These are phyloP conservation scores for Zasmidium citrigriseum DNA, from an alignment of 2,329 filamentous ascomycete genomes.

Conservation along the genomic window DNA sequence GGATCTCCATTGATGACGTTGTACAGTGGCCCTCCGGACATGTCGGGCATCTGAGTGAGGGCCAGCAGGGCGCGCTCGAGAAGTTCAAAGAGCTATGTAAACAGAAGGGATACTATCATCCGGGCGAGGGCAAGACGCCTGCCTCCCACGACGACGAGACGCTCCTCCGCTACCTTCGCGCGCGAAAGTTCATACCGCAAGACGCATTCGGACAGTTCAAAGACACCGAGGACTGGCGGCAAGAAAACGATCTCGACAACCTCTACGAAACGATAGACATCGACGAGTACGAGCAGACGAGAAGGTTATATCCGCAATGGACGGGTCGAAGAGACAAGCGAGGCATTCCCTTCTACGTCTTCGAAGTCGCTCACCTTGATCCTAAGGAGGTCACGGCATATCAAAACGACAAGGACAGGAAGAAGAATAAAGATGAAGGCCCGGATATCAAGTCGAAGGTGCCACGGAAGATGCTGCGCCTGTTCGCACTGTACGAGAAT, in stretches of 20 bases:
- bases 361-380: constrained; percentile 81
- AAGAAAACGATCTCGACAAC: constrained; percentile 72
- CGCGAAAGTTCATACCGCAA: constrained; percentile 74
- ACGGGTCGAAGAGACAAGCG: constrained; percentile 86
- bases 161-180: constrained; percentile 80
- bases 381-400: constrained; percentile 78
- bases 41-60: constrained; percentile 70
- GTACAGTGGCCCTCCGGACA: constrained; percentile 72
- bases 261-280: constrained; percentile 87
- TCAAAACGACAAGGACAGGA: constrained; percentile 65
- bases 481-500: constrained; percentile 94
- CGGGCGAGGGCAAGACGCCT: constrained; percentile 38
- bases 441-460: constrained; percentile 61
- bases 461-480: constrained; percentile 73
- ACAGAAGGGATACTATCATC: constrained; percentile 64
- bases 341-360: constrained; percentile 90
- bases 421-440: constrained; percentile 40
- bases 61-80: constrained; percentile 67
- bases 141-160: constrained; percentile 72
- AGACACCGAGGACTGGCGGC: constrained; percentile 85
- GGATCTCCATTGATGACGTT: constrained; percentile 4
- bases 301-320: constrained; percentile 89
- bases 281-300: constrained; percentile 78
- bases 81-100: constrained; percentile 71
- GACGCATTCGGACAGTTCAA: constrained; percentile 83